Conservation (phyloP, 306 rosid species). For the Trifolium subterraneum region DNA sequence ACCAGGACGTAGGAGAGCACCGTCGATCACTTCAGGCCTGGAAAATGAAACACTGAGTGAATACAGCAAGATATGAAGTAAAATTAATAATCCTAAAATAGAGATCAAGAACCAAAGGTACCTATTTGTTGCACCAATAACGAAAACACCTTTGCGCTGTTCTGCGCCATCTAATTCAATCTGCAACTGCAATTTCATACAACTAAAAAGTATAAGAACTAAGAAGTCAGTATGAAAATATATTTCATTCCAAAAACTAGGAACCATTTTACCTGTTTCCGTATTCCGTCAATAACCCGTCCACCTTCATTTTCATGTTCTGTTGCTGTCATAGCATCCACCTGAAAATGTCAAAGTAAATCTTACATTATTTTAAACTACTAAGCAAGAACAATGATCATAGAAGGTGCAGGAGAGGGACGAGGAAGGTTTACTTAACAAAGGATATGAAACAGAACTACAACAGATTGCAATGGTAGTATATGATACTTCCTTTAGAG, state of each 20-base stretch:
- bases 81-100: not conserved
- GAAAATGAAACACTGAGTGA: conserved; percentile 36
- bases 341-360: conserved; percentile 50
- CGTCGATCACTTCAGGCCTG: conserved; percentile 88
- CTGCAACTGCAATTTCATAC: conserved; percentile 20
- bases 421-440: not conserved
- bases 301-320: conserved; percentile 82
- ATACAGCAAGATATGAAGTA: not conserved
- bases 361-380: not conserved
- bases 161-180: conserved; percentile 76
- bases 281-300: conserved; percentile 68
- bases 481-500: not conserved
- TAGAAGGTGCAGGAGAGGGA: not conserved
- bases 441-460: not conserved
- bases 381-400: not conserved
- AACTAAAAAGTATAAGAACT: not conserved
- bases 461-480: not conserved
- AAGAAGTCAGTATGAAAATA: not conserved
- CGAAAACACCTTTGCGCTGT: conserved; percentile 81
- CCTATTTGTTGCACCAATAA: conserved; percentile 97
- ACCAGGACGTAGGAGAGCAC: conserved; percentile 46
- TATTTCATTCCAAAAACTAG: not conserved
- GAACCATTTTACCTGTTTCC: not conserved
- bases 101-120: conserved; percentile 31
- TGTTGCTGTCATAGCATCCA: conserved; percentile 81